phyloP scores from a whole-genome alignment of 2,329 filamentous ascomycete species.

The Raffaelea albimanens region DNA sequence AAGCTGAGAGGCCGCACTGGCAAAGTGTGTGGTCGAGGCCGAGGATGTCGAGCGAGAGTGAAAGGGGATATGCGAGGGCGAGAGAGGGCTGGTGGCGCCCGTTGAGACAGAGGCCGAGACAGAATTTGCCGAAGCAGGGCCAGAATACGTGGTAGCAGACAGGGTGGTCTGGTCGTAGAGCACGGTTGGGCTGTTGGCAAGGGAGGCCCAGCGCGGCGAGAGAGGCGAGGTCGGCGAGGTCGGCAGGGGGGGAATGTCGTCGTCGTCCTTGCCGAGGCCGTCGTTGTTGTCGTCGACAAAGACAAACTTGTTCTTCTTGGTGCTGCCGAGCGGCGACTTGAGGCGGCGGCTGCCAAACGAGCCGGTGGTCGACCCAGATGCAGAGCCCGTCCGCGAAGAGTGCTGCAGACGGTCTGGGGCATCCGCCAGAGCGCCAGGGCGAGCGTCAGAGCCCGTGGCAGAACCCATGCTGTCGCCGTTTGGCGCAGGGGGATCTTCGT shows the following conservation, averaged over 20 bases:
- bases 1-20: conserved; percentile 20
- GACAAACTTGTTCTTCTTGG: neutral
- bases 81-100: conserved; percentile 10
- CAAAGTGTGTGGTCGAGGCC: conserved; percentile 17
- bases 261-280: conserved; percentile 12
- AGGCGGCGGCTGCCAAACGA: neutral
- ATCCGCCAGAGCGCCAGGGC: no score
- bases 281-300: neutral
- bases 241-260: conserved; percentile 23
- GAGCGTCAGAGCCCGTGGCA: no score
- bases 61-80: conserved; percentile 2
- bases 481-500: conserved; percentile 1
- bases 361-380: neutral
- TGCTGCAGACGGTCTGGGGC: neutral
- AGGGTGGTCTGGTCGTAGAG: conserved; percentile 17
- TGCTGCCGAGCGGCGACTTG: neutral
- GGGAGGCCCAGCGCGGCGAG: conserved; percentile 38
- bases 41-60: conserved; percentile 10
- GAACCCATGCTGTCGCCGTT: no score
- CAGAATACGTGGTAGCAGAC: conserved; percentile 5
- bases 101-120: conserved; percentile 9
- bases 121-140: conserved; percentile 2
- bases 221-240: conserved; percentile 21
- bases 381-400: no score
- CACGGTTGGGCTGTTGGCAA: conserved; percentile 18